Evolutionary conservation across 306 rosid genomes (phyloP), one percentile per base, ranked within the genome.

Genomic region (Sicyos edulis): DNA sequence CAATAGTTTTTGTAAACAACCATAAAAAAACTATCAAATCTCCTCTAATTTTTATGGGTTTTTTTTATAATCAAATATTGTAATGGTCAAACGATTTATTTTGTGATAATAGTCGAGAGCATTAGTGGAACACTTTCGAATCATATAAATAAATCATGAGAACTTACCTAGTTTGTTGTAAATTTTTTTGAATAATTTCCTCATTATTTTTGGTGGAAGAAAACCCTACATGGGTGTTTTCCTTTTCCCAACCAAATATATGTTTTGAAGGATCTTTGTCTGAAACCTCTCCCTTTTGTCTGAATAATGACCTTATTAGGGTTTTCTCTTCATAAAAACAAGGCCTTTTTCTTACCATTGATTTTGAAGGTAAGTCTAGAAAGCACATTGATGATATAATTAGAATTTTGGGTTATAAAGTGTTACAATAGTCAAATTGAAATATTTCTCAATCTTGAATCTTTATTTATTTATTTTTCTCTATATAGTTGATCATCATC

Each of bases 141-240:
- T 37, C 44, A 37, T 37, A 37, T 37, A 37, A 32, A 32, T 3
- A 32, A 32, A 37, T 52, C 19, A 15, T 16, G 19, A 51, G 8
- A 53, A 53, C 21, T 37, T 51, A 16, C 55, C 16, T 4, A 14
- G 8, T 51, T 14, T 4, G 55, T 1, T 14, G 7, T 51, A n/a
- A 6, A 13, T 5, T 16, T 5, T 53, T 53, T 53, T 1, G 10
- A 53, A 53, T 54, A 15, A 60, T 7, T 60, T 29, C 12, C 34
- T 7, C 67, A 37, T 37, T 37, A 29, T 60, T 14, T 29, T 60
- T 60, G 21, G 21, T 14, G 67, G 21, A 45, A 60, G 6, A 29
- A 29, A 32, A 60, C 67, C 66, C 21, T 60, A 60, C 66, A 14
- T 26, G 67, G 67, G 34, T 62, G 69, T 37, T 62, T 60, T 29